Percentiles rank a stretch among this genome's conserved stretches.
Evolutionary conservation across 1,284 basidiomycete species (phyloP).

Genomic region (Inonotus obliquus): DNA sequence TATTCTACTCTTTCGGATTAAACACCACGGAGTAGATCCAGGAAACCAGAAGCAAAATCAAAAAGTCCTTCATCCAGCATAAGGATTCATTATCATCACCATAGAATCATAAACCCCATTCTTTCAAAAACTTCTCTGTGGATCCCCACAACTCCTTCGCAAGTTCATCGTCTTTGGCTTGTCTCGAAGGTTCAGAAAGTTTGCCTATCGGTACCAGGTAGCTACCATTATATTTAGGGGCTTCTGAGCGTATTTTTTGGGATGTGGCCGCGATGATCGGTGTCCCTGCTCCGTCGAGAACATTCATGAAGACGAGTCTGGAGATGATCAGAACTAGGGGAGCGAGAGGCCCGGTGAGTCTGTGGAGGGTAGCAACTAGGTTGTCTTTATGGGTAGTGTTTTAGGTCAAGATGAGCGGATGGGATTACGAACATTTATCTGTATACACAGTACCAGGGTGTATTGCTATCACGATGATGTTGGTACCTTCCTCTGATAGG

Average conservation of each 20-base stretch:
- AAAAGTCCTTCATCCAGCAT: no score
- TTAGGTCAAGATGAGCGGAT: neutral
- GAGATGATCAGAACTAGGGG: conserved; percentile 31
- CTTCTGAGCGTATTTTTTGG: conserved; percentile 31
- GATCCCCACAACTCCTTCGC: conserved; percentile 41
- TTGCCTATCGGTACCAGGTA: conserved; percentile 23
- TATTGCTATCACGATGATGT: conserved; percentile 19
- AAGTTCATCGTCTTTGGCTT: conserved; percentile 32
- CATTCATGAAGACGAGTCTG: conserved; percentile 37
- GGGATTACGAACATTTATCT: conserved; percentile 24
- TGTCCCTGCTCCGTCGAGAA: conserved; percentile 7
- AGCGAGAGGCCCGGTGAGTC: conserved; percentile 23
- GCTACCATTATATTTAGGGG: conserved; percentile 41
- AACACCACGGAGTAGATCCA: no score
- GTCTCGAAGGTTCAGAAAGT: conserved; percentile 22
- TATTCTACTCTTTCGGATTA: no score
- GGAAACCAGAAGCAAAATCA: no score
- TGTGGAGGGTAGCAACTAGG: neutral
- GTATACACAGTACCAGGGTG: conserved; percentile 21
- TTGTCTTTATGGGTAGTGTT: neutral
- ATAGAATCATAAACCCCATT: conserved; percentile 13
- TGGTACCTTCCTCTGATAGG: conserved; percentile 10
- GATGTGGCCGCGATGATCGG: conserved; percentile 39
- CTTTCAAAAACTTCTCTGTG: conserved; percentile 32
- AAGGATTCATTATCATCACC: no score